Conservation (phyloP, 306 rosid genomes). For the Biancaea sappan region DNA sequence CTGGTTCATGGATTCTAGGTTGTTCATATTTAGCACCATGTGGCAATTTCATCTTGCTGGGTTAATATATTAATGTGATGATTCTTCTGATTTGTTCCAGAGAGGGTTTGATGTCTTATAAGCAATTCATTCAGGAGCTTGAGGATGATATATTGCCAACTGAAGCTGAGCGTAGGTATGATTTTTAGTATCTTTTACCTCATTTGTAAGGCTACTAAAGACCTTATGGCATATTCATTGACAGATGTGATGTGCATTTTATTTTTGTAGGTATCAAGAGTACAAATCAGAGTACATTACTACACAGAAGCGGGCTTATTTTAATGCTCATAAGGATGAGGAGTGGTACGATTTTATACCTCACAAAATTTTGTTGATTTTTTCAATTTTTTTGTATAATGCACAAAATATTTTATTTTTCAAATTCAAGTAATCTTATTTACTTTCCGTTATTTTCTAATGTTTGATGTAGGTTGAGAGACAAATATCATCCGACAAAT, state of each 20-base stretch:
- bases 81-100: conserved; percentile 52
- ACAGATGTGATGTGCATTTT: conserved; percentile 13
- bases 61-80: conserved; percentile 21
- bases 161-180: conserved; percentile 97
- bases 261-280: conserved; percentile 81
- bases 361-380: conserved; percentile 6
- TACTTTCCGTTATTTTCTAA: conserved; percentile 30
- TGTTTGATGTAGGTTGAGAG: conserved; percentile 73
- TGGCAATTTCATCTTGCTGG: conserved; percentile 11
- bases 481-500: conserved; percentile 97
- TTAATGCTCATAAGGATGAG: conserved; percentile 91
- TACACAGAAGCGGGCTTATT: conserved; percentile 87
- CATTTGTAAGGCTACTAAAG: neutral
- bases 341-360: conserved; percentile 61
- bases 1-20: conserved; percentile 5
- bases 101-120: conserved; percentile 97
- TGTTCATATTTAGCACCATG: conserved; percentile 1
- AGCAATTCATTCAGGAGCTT: conserved; percentile 98
- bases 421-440: conserved; percentile 9
- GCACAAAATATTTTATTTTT: conserved; percentile 3
- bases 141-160: conserved; percentile 95
- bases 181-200: conserved; percentile 22
- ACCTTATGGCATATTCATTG: conserved; percentile 5
- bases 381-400: conserved; percentile 24
- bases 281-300: conserved; percentile 92